phyloP scores from a whole-genome alignment of 805 yeast species.

The Spathaspora arborariae region DNA sequence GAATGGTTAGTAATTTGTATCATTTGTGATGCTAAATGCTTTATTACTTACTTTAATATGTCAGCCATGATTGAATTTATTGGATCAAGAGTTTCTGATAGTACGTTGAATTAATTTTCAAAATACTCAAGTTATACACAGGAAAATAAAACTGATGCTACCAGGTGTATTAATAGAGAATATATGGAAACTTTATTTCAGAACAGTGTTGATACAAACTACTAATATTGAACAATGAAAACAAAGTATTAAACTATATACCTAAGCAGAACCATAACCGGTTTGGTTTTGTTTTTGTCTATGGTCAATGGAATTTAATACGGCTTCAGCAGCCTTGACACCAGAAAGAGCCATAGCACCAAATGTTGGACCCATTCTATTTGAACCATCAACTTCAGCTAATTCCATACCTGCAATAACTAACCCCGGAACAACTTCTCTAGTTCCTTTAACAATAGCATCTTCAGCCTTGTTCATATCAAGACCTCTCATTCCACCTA shows the following conservation, averaged over 20 bases:
- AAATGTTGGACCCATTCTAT: slow-evolving; percentile 83
- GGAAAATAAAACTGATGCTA: too few relatives aligned
- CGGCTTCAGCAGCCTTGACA: slow-evolving; percentile 69
- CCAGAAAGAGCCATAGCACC: slow-evolving; percentile 81
- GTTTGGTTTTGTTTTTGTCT: slow-evolving; percentile 31
- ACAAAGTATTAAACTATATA: too few relatives aligned
- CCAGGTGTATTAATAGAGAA: too few relatives aligned
- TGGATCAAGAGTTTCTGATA: background rate
- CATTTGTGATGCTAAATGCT: background rate
- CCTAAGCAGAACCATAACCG: slow-evolving; percentile 2
- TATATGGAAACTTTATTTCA: too few relatives aligned
- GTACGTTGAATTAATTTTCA: background rate
- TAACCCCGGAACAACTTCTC: slow-evolving; percentile 62
- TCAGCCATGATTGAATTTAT: slow-evolving; percentile 21
- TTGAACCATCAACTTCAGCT: slow-evolving; percentile 71
- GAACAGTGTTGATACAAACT: too few relatives aligned
- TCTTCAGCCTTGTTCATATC: slow-evolving; percentile 80
- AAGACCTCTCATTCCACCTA: slow-evolving; percentile 72
- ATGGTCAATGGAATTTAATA: slow-evolving; percentile 32
- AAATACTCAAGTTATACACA: too few relatives aligned
- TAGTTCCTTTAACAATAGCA: slow-evolving; percentile 64
- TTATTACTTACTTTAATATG: slow-evolving; percentile 25
- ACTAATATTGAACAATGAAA: too few relatives aligned
- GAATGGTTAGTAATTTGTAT: slow-evolving; percentile 5
- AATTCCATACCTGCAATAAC: slow-evolving; percentile 77